Conservation (phyloP, 208 protist species). For the Trypanosoma lewisi region DNA sequence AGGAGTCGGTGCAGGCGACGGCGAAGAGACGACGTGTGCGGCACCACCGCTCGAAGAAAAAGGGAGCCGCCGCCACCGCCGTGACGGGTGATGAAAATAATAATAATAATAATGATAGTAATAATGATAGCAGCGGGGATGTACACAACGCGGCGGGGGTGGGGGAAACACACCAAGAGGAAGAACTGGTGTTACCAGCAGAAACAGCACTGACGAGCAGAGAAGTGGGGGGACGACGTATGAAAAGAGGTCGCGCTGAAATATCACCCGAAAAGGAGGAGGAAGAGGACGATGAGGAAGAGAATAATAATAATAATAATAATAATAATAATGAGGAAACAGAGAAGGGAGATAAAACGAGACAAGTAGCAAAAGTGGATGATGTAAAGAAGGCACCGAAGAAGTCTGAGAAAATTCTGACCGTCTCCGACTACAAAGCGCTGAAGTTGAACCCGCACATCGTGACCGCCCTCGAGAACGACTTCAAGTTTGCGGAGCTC, state of each 20-base stretch:
- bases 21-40: constrained; percentile 55
- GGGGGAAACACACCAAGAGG: neutral
- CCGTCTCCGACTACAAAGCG: constrained; percentile 77
- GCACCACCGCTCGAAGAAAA: constrained; percentile 56
- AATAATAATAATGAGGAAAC: too few relatives aligned
- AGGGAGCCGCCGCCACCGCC: constrained; percentile 13
- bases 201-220: neutral
- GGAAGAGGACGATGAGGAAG: constrained; percentile 1
- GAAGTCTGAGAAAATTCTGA: constrained; percentile 31
- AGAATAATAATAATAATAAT: neutral
- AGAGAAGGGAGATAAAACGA: neutral
- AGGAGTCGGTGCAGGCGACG: neutral
- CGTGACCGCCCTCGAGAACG: constrained; percentile 69
- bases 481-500: constrained; percentile 94
- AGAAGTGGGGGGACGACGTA: neutral
- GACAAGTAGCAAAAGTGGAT: too few relatives aligned
- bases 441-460: constrained; percentile 88
- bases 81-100: neutral
- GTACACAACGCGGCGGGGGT: too few relatives aligned
- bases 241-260: constrained; percentile 7
- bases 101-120: too few relatives aligned
- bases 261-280: constrained; percentile 17
- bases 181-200: too few relatives aligned
- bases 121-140: neutral
- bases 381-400: neutral